These are phyloP conservation scores for Cutaneotrichosporon sp. DNA, from an alignment of 1,284 basidiomycete species.

Conservation along the genomic window DNA sequence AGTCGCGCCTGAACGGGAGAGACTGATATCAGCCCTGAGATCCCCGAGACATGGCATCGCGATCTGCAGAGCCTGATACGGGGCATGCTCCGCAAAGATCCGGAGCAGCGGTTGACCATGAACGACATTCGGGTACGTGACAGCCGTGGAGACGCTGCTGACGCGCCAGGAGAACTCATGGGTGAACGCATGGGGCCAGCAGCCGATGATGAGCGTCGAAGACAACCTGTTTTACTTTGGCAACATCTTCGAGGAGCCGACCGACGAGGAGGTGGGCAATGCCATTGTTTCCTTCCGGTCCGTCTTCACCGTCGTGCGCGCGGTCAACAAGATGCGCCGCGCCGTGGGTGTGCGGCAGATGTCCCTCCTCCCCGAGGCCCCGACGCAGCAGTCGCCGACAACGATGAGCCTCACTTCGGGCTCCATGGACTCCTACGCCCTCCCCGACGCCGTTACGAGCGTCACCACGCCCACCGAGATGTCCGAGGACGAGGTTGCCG, in stretches of 20 bases:
- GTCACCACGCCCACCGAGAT: neutral
- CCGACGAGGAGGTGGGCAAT: constrained; percentile 45
- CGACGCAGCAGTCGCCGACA: constrained; percentile 1
- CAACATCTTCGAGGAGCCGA: constrained; percentile 48
- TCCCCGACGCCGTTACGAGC: constrained; percentile 16
- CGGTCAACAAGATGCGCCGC: constrained; percentile 39
- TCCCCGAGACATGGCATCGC: constrained; percentile 43
- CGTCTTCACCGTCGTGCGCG: constrained; percentile 46
- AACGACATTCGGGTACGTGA: constrained; percentile 40
- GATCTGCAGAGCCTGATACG: constrained; percentile 43
- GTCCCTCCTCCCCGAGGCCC: neutral
- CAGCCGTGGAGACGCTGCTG: neutral
- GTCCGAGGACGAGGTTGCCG: neutral
- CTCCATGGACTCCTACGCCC: constrained; percentile 43
- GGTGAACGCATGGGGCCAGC: constrained; percentile 43
- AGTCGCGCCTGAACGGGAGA: constrained; percentile 18
- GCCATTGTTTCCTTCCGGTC: constrained; percentile 43
- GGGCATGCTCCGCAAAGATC: constrained; percentile 48
- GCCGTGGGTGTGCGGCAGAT: neutral
- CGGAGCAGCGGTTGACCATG: constrained; percentile 42
- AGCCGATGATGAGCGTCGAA: constrained; percentile 42
- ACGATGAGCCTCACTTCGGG: constrained; percentile 23
- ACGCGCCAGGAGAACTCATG: constrained; percentile 47
- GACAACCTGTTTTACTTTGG: constrained; percentile 48
- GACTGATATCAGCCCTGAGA: constrained; percentile 27